Base-by-base conservation (phyloP, 345 rosid species). In the Hirschfeldia incana region DNA sequence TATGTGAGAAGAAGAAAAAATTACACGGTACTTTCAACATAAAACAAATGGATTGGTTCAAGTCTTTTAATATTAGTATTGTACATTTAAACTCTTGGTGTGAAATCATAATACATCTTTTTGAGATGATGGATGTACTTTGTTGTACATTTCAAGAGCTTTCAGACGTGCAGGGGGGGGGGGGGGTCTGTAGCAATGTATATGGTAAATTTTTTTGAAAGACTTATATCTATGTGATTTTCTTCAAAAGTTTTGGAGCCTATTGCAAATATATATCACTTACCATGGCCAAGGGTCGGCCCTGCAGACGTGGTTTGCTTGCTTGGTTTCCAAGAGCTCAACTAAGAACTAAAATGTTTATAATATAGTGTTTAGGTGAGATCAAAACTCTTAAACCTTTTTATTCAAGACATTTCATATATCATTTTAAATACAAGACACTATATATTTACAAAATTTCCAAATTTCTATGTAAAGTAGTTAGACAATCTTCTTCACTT, bases 371-470 rank as follows among this genome's bases (percentile, higher is more conserved):
- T 36, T 70, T 11, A 61, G 15, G n/a, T 39, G 11, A 16, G 8
- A 39, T 21, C 26, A 58, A 63, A 16, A 65, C 53, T 65, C 17
- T 76, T 42, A 9, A 57, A 17, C 34, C 27, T 16, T 51, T 42
- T 34, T 70, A 77, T 64, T 33, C 58, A 70, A 63, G 21, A 70
- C 49, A 70, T 64, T 28, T 46, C 29, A 58, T 67, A 39, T 15
- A n/a, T 27, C 12, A 57, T 5, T 49, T 49, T 49, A 49, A 49
- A 49, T 49, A 49, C 57, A 49, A 49, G 57, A 5, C 57, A 9
- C 26, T 12, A 67, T 27, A 58, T 59, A 21, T 61, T 65, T 79
- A 74, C 70, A 68, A 79, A 78, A 74, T 2, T 34, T 67, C 51
- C 28, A 61, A 68, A 49, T 28, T 44, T 68, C 74, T 67, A 34